Evolutionary conservation across 805 yeast species (phyloP).

Genomic region (Monosporozyma servazzii): DNA sequence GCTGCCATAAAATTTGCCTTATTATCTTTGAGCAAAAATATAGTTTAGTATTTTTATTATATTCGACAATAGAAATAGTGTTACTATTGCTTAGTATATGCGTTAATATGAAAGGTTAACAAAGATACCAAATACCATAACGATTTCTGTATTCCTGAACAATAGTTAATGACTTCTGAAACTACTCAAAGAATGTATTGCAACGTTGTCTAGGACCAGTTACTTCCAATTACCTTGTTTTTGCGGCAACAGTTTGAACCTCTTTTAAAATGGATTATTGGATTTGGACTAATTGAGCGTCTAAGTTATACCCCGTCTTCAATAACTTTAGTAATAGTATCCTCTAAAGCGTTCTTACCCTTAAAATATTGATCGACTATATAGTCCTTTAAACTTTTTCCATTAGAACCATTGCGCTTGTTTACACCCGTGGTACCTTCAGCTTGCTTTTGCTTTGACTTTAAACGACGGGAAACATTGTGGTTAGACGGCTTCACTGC

Average conservation of each 20-base stretch:
- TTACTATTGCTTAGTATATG: too few species aligned
- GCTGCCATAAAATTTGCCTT: too few species aligned
- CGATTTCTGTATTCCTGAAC: too few species aligned
- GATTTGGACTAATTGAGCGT: slow-evolving; percentile 49
- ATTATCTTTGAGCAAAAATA: too few species aligned
- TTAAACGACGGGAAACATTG: slow-evolving; percentile 2
- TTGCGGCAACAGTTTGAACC: neutral
- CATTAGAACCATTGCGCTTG: slow-evolving; percentile 74
- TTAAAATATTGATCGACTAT: slow-evolving; percentile 38
- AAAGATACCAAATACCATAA: too few species aligned
- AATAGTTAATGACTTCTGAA: too few species aligned
- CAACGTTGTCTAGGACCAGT: neutral
- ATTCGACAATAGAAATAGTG: neutral
- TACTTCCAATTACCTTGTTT: slow-evolving; percentile 1
- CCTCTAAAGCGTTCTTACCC: slow-evolving; percentile 40
- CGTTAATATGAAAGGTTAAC: too few species aligned
- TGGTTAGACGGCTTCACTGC: slow-evolving; percentile 1
- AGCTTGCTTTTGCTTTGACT: slow-evolving; percentile 9
- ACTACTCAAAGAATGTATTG: neutral
- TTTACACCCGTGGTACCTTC: slow-evolving; percentile 44
- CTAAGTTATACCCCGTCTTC: slow-evolving; percentile 77
- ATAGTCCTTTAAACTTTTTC: slow-evolving; percentile 80
- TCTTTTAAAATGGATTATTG: slow-evolving; percentile 19
- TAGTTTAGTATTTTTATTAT: neutral
- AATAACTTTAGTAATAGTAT: slow-evolving; percentile 75